These are phyloP conservation scores for Plasmopara muralis DNA, from an alignment of 352 stramenopile species.

Conservation along the genomic window DNA sequence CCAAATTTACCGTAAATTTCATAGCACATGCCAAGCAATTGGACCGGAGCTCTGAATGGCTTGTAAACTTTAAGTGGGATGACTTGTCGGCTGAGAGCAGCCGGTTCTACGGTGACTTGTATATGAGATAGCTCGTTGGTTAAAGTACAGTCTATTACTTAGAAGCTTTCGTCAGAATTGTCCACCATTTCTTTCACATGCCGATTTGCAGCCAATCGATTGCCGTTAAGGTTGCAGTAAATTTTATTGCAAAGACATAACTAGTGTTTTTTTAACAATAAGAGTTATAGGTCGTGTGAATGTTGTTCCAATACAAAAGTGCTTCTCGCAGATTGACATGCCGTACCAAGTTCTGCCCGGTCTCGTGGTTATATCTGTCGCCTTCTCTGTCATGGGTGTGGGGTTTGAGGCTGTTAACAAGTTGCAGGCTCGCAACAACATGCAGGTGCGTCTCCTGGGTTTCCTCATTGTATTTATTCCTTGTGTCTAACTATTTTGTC, in stretches of 20 bases:
- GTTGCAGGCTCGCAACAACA: conserved; percentile 53
- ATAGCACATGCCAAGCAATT: conserved; percentile 12
- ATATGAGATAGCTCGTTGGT: too few relatives aligned
- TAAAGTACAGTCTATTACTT: too few relatives aligned
- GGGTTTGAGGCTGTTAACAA: conserved; percentile 73
- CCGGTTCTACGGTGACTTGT: too few relatives aligned
- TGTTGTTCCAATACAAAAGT: neutral
- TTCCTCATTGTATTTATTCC: neutral
- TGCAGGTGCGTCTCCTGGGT: conserved; percentile 41
- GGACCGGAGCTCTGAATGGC: neutral
- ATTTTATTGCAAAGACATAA: too few relatives aligned
- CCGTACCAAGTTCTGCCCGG: conserved; percentile 82
- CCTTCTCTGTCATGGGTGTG: conserved; percentile 75
- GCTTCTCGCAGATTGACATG: conserved; percentile 30
- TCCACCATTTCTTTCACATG: too few relatives aligned
- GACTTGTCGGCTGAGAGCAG: too few relatives aligned
- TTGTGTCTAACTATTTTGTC: neutral
- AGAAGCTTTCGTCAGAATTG: too few relatives aligned
- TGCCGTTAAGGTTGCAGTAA: too few relatives aligned
- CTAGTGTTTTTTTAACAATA: neutral
- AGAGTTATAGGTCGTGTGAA: neutral
- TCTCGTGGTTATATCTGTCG: conserved; percentile 64
- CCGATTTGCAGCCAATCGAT: too few relatives aligned
- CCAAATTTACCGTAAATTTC: conserved; percentile 16
- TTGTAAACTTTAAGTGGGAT: neutral